Percentiles rank a stretch among this genome's conserved stretches.
Evolutionary conservation across 306 rosid species (phyloP).

Genomic region (Quercus suber): DNA sequence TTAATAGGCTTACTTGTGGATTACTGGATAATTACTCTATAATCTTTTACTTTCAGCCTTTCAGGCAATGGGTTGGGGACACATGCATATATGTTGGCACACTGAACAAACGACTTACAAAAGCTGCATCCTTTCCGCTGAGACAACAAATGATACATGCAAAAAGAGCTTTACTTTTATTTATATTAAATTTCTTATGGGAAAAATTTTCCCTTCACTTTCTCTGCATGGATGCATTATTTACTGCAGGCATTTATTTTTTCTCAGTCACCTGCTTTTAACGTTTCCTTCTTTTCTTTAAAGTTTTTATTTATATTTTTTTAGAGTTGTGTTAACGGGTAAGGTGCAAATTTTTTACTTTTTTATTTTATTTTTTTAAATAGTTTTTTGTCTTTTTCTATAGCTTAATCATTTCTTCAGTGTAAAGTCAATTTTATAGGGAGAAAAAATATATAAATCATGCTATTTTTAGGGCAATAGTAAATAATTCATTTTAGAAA

Average conservation of each 20-base stretch:
- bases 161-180: too few relatives aligned
- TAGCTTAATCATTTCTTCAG: too few relatives aligned
- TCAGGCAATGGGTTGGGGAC: neutral
- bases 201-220: neutral
- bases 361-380: too few relatives aligned
- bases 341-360: too few relatives aligned
- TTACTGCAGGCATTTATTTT: neutral
- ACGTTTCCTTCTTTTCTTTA: neutral
- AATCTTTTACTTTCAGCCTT: too few relatives aligned
- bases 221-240: neutral
- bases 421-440: too few relatives aligned
- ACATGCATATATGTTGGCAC: neutral
- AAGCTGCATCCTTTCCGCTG: neutral
- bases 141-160: neutral
- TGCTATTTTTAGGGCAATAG: fast-evolving
- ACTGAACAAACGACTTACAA: neutral
- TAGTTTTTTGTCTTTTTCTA: too few relatives aligned
- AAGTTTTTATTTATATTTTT: neutral
- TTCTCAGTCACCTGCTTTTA: neutral
- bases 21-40: too few relatives aligned
- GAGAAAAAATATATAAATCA: too few relatives aligned
- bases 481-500: too few relatives aligned
- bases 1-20: too few relatives aligned
- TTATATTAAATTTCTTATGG: neutral
- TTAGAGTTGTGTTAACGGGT: too few relatives aligned